Evolutionary conservation across 305 asterid genomes (phyloP), one percentile per base, ranked within the genome.

Genomic region (Rubia tinctorum): DNA sequence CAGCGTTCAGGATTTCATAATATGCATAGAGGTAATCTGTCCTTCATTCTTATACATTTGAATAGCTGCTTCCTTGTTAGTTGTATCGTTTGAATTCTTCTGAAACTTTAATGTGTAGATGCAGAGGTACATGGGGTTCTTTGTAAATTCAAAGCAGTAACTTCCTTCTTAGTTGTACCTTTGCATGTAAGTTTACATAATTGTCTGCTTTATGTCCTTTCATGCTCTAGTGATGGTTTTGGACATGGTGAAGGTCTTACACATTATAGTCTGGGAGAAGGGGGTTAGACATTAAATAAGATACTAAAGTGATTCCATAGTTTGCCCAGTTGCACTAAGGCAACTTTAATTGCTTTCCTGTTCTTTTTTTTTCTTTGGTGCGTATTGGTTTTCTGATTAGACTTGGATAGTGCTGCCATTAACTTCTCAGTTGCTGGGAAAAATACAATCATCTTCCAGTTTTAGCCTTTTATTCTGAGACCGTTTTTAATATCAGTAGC

Each of bases 21-120:
- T 94, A 78, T 94, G 99, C 75, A 86, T 94, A 58, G 99, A 94
- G 99, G 99, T 94, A 89, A 89, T 88, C 78, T 80, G 68, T 49
- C 56, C 25, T 37, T 69, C 39, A 14, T 27, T 22, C 25, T 20
- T 43, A 39, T 20, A 64, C 60, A 20, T 27, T 22, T 39, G 76
- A 73, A 53, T 30, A 18, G 30, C 8, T 37, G 55, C 42, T 77
- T 43, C 43, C 18, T 61, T 53, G 63, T 74, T 43, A 27, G 7
- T 45, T 42, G 63, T 73, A 40, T 43, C 12, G 6, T 14, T 27
- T 59, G 22, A 0, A 65, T 51, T 71, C 25, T 42, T 40, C 18
- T 67, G 58, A 53, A 47, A 51, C 22, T 20, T 17, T 34, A 18
- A 45, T 37, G 17, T 12, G 22, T 59, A 27, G 53, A 20, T 40